Evolutionary conservation across 345 rosid genomes (phyloP), one percentile per base, ranked within the genome.

Genomic region (Boechera retrofracta): DNA sequence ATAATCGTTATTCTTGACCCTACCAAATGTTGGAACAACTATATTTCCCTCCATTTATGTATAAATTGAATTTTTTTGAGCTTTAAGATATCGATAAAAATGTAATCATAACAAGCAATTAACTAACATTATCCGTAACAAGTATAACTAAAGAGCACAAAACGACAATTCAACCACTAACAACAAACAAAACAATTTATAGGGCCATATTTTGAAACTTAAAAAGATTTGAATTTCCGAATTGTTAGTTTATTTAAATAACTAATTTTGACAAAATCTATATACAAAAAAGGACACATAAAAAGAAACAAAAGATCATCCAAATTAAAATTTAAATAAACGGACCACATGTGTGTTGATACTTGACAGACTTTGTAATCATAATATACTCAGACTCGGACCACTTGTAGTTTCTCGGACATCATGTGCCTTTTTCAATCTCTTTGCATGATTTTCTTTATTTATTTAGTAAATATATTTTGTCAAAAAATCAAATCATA

Each of bases 101-200:
- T 35, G 67, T 54, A 56, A 77, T 55, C 72, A 64, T 77, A 55
- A 28, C 67, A 28, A 35, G 3, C n/a, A 45, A 70, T 77, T 71
- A 64, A 77, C 44, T 16, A 70, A 36, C 45, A 71, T 29, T 64
- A 64, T 77, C 62, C 58, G 6, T 45, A 64, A 47, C 60, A 47
- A 69, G 52, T 28, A 31, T 5, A 70, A n/a, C 18, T 44, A 71
- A 55, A 64, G 58, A 55, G 39, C 71, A 74, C 48, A 15, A 77
- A 54, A 60, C 53, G 72, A 77, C 80, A 71, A 77, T 48, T 1
- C 16, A 57, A 77, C 72, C 47, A 77, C 81, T 71, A 71, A 56
- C 72, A 36, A 32, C 48, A 56, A 55, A 49, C 67, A 71, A 71
- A 49, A 48, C 38, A 64, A 47, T 56, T 36, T 21, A 64, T 3